These are phyloP conservation scores for Candolleomyces efflorescens DNA, from an alignment of 768 basidiomycete species.

Conservation along the genomic window DNA sequence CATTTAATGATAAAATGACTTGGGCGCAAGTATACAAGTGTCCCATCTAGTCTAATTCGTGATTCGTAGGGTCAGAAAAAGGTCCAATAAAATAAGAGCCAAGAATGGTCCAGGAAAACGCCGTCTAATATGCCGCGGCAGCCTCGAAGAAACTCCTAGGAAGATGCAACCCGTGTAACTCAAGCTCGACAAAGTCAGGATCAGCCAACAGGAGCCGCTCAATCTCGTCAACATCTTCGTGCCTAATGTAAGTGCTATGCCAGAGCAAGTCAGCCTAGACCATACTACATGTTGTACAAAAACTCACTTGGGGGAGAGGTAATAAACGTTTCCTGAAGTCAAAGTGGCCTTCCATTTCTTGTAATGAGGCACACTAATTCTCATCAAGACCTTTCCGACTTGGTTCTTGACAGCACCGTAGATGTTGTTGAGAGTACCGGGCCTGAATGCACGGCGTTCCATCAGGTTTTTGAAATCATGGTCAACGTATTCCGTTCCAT, in stretches of 20 bases:
- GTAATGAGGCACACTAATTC: conserved; percentile 14
- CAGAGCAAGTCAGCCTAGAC: neutral
- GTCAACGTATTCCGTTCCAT: neutral
- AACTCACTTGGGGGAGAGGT: conserved; percentile 11
- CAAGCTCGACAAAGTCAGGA: conserved; percentile 10
- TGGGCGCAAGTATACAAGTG: too few species aligned
- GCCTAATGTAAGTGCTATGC: conserved; percentile 11
- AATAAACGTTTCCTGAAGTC: conserved; percentile 3
- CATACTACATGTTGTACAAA: neutral
- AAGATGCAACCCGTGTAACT: conserved; percentile 13
- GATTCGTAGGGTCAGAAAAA: too few species aligned
- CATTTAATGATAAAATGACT: too few species aligned
- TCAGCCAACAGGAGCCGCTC: conserved; percentile 10
- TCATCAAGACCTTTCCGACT: conserved; percentile 12
- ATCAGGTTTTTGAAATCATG: neutral
- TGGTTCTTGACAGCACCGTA: conserved; percentile 13
- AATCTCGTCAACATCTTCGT: conserved; percentile 12
- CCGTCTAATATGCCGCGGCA: conserved; percentile 2
- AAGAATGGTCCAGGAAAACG: neutral
- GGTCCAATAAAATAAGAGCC: neutral
- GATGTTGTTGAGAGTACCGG: neutral
- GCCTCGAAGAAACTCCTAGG: conserved; percentile 13
- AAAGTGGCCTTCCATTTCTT: conserved; percentile 16
- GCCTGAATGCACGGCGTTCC: neutral
- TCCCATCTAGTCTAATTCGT: too few species aligned